Base-by-base conservation (phyloP, 331 rosid genomes). In the Malus hybrid region DNA sequence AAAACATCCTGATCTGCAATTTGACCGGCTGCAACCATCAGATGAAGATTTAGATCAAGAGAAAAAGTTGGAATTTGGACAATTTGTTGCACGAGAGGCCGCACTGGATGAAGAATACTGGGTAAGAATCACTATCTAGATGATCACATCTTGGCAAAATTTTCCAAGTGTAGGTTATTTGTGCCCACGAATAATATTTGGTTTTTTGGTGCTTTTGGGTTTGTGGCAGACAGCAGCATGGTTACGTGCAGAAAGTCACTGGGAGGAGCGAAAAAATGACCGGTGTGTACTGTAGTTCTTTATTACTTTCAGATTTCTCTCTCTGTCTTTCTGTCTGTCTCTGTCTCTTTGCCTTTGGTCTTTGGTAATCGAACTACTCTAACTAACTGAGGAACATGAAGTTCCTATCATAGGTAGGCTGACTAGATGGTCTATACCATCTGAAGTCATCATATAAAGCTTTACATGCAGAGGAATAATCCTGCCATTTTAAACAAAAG, bases 171-270 rank as follows among this genome's bases (percentile, higher is more conserved):
- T 26, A 16, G n/a, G 73, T n/a, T 64, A 39, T 42, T 39, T 56
- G 61, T 68, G 58, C 64, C 64, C 50, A 30, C 24, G 39, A 57
- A 48, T 48, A 79, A 82, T 44, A 34, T 58, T 80, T 75, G 48
- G 55, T 73, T 76, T 32, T 20, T 52, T 50, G n/a, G 52, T 76
- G 84, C 78, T 85, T 81, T 74, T 63, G 44, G 78, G 74, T 55
- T 68, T 85, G 77, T 79, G 84, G 86, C 79, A 95, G 99, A 88
- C 97, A 56, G 92, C 99, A 77, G 99, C 99, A 82, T 95, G 96
- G 96, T 79, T 95, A 67, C 89, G 97, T 53, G 96, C 99, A 75
- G 99, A 92, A 84, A 86, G 88, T 89, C 92, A 83, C 66, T 95
- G 97, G 93, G 99, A 95, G 85, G 77, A 85, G 84, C 86, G 80